A percentile compares a stretch with the other conserved stretches of the same genome.
Conservation (phyloP, 148 eudicot species). For the Rhododendron vialii region DNA sequence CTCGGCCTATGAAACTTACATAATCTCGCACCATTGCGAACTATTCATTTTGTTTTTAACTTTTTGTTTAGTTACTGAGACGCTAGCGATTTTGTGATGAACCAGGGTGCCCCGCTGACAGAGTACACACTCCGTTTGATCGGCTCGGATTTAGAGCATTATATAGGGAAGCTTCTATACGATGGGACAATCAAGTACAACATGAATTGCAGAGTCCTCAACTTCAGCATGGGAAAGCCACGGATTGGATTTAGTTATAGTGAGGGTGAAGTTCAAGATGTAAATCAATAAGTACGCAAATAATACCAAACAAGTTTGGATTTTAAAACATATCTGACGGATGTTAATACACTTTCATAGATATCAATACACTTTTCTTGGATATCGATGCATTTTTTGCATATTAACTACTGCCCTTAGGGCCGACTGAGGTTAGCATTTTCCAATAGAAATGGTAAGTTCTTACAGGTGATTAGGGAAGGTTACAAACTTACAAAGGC, state of each 20-base stretch:
- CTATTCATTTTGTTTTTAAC: neutral
- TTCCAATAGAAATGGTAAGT: no score
- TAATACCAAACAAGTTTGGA: no score
- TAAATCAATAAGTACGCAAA: conserved; percentile 13
- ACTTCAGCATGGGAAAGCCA: conserved; percentile 95
- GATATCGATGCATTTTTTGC: no score
- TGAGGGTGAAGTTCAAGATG: conserved; percentile 49
- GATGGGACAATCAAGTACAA: conserved; percentile 83
- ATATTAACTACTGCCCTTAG: no score
- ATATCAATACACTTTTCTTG: no score
- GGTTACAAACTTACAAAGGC: no score
- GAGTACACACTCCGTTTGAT: conserved; percentile 88
- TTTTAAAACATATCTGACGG: no score
- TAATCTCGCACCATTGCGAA: neutral
- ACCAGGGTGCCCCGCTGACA: conserved; percentile 86
- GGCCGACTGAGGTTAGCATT: no score
- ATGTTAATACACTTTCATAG: no score
- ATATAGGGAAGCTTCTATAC: conserved; percentile 81
- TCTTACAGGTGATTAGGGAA: no score
- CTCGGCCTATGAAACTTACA: neutral
- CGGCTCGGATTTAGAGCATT: conserved; percentile 90
- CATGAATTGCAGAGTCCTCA: conserved; percentile 78
- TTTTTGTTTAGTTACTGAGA: neutral
- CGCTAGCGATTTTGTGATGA: conserved; percentile 3
- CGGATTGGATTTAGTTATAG: conserved; percentile 69